Evolutionary conservation across 495 filamentous ascomycete species (phyloP), one percentile per base, ranked within the genome.

Genomic region (Annulohypoxylon maeteangense): DNA sequence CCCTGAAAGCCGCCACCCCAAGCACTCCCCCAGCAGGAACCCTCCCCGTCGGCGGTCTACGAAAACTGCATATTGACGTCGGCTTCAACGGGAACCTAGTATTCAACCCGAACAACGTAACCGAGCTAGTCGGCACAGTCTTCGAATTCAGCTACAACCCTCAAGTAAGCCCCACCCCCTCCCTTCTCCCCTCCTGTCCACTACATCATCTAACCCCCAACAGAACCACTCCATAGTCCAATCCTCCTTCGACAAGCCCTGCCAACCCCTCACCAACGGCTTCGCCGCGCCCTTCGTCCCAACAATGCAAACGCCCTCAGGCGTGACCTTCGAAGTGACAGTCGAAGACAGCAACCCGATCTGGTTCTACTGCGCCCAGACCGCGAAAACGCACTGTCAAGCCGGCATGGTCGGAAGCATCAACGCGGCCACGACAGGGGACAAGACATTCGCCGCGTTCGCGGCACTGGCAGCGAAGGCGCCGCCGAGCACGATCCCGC

Each of bases 281-380:
- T 81, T 84, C 69, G 70, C 76, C 61, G 79, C 74, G 11, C 83
- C 83, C 12, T 85, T 85, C 71, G 74, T 80, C 23, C 80, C 83
- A n/a, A 83, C 81, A 31, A 55, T 48, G 25, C 62, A 71, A 23
- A 69, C 76, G 1, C 68, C 72, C 0, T 79, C 79, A 0, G 81
- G 78, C 0, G 76, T 73, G n/a, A 67, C 78, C 6, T 86, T 85
- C 62, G 78, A 82, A 29, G 75, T 87, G 32, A 79, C 62, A 4
- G 72, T 89, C 34, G 73, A 74, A 16, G 81, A 87, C 58, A 76
- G 74, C 14, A 81, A 81, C 47, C 87, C 88, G 0, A 78, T 85
- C 50, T 89, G 87, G 87, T 87, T 87, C 73, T 89, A 88, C 81
- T 89, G 87, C 67, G 82, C 81, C 10, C 86, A 88, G 65, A 76